These are phyloP conservation scores for Tricholoma flavovirens DNA, from an alignment of 768 basidiomycete species.

Conservation along the genomic window DNA sequence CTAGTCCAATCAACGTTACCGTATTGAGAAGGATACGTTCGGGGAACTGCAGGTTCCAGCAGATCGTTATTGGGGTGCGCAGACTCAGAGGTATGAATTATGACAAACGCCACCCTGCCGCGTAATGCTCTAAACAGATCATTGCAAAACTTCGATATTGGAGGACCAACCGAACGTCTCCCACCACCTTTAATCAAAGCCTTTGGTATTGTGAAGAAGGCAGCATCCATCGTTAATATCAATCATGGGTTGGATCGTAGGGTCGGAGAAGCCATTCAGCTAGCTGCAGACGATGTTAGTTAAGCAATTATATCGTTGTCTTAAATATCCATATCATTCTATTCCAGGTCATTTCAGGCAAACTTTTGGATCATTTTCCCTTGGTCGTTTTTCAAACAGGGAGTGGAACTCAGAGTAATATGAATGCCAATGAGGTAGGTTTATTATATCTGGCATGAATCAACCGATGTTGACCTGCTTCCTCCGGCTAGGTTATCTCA, in stretches of 20 bases:
- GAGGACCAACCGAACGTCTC: constrained; percentile 88
- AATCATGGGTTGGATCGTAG: constrained; percentile 87
- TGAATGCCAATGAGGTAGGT: constrained; percentile 93
- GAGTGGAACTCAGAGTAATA: constrained; percentile 98
- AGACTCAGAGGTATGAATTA: constrained; percentile 77
- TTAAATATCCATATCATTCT: constrained; percentile 2
- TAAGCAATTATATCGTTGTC: neutral
- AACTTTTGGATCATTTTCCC: constrained; percentile 93
- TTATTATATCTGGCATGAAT: neutral
- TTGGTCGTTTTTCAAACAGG: constrained; percentile 99
- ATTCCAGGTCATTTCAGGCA: constrained; percentile 87
- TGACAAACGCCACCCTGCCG: neutral
- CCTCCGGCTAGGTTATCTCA: constrained; percentile 86
- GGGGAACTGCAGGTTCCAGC: constrained; percentile 82
- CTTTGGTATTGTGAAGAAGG: constrained; percentile 96
- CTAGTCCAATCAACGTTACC: constrained; percentile 49
- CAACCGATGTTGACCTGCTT: neutral
- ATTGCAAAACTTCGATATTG: constrained; percentile 97
- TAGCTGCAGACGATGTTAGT: constrained; percentile 89
- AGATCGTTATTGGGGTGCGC: constrained; percentile 92
- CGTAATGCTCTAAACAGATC: constrained; percentile 38
- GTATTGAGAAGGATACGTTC: constrained; percentile 90
- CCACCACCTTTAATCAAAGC: constrained; percentile 96
- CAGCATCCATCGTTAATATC: constrained; percentile 86
- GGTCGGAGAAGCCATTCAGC: constrained; percentile 81